Evolutionary conservation across 768 basidiomycete species (phyloP), one percentile per base, ranked within the genome.

Genomic region (Kwoniella europaea): DNA sequence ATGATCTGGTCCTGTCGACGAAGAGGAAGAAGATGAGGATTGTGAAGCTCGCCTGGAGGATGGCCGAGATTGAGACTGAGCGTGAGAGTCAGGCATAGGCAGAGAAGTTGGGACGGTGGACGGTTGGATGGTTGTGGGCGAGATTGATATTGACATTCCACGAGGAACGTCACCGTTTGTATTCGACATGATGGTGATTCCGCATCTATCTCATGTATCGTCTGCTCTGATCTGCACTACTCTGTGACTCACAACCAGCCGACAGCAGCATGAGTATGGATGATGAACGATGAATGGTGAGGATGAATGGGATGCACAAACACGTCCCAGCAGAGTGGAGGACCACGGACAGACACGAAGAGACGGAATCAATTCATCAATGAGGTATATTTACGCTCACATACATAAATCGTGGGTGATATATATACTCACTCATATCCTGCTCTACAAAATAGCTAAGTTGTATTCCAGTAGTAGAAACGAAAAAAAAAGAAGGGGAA

Each of bases 11-110:
- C 57, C 67, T 2, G 20, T 16, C 6, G 55, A 55, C 6, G 73
- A 71, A 15, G 71, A 63, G 1, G 55, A 55, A 13, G 73, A 71
- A 10, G 71, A 60, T 7, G 74, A 57, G 20, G 71, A 66, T 15
- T 29, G 41, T 9, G 59, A 61, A 7, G 42, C 42, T 44, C 20
- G 15, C 4, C 57, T 13, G 0, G 57, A 58, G 12, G 59, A 61
- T 15, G 57, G 7, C 2, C 2, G 44, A 18, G 44, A 46, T 46
- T 12, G 46, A 18, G 46, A 50, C 0, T 12, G 46, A 50, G 18
- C 12, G 13, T 35, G 35, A 4, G 35, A 35, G 35, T 35, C 6
- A 35, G 57, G 57, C 4, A 59, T 59, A 15, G 57, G 29, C 1
- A 15, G 29, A 3, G 57, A 24, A 15, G 57, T 15, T n/a, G 59